A percentile compares a stretch with the other conserved stretches of the same genome.
These are phyloP conservation scores for Clitopilus hobsonii DNA, from an alignment of 768 basidiomycete species.

Conservation along the genomic window DNA sequence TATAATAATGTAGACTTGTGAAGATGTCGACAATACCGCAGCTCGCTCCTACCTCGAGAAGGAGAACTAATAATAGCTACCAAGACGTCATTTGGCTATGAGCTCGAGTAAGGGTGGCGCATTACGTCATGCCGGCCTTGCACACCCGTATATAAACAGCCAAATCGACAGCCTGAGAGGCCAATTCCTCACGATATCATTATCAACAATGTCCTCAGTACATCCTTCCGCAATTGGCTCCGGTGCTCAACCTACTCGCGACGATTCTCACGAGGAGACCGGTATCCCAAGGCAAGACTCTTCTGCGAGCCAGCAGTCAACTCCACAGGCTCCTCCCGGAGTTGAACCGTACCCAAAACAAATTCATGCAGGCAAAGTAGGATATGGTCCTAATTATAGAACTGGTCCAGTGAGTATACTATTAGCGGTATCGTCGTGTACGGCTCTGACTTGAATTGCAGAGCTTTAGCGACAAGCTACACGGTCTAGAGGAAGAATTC, in stretches of 20 bases:
- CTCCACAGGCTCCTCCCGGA: neutral
- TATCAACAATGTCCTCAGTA: conserved; percentile 3
- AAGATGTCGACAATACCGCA: too few species aligned
- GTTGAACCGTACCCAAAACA: conserved; percentile 30
- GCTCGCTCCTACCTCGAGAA: too few species aligned
- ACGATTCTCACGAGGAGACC: neutral
- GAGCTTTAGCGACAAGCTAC: conserved; percentile 26
- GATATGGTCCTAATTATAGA: conserved; percentile 37
- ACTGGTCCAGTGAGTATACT: conserved; percentile 24
- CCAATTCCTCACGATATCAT: neutral
- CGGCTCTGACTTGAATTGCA: too few species aligned
- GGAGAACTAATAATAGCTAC: neutral
- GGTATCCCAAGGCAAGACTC: conserved; percentile 1
- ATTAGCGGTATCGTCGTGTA: neutral
- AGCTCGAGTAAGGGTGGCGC: neutral
- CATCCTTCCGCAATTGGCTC: conserved; percentile 10
- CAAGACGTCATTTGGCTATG: neutral
- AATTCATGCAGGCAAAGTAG: conserved; percentile 38
- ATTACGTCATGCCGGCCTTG: neutral
- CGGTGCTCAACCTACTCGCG: neutral
- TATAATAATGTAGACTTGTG: too few species aligned
- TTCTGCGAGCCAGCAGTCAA: neutral
- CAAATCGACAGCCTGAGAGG: neutral
- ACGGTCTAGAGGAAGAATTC: conserved; percentile 27
- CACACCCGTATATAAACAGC: neutral